Conservation (phyloP, 2,329 filamentous ascomycete genomes). For the Hypoxylon sp. region DNA sequence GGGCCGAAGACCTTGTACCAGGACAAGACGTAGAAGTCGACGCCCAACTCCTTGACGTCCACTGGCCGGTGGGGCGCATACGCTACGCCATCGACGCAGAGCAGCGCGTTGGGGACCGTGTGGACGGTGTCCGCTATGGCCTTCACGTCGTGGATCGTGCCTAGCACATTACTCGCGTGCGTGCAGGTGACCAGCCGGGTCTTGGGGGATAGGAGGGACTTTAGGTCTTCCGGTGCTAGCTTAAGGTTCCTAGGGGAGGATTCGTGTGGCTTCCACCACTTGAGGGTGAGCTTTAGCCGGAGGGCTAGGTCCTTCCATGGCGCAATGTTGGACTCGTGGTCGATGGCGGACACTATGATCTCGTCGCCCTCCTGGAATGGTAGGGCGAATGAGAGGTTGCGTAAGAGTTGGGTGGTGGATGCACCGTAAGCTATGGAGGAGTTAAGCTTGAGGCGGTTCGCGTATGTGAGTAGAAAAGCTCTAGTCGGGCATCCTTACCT, state of each 20-base stretch:
- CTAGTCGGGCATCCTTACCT: constrained; percentile 55
- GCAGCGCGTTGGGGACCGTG: constrained; percentile 64
- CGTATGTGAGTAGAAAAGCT: background rate
- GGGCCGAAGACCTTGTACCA: constrained; percentile 90
- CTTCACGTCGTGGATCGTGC: constrained; percentile 43
- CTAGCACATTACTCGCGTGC: constrained; percentile 66
- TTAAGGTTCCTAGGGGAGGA: constrained; percentile 64
- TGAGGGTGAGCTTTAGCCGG: constrained; percentile 69
- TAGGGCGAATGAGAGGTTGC: constrained; percentile 73
- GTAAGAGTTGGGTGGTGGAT: constrained; percentile 81
- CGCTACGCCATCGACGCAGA: constrained; percentile 81
- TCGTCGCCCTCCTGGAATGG: constrained; percentile 69
- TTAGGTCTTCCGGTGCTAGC: constrained; percentile 68
- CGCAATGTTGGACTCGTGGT: constrained; percentile 83
- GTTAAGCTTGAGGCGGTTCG: background rate
- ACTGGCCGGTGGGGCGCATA: constrained; percentile 79
- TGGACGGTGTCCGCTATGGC: constrained; percentile 44
- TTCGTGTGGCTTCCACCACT: constrained; percentile 72
- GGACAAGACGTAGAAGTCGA: constrained; percentile 82
- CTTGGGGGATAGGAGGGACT: constrained; percentile 68
- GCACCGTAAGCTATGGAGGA: constrained; percentile 57
- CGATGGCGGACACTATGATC: constrained; percentile 76
- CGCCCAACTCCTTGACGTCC: constrained; percentile 74
- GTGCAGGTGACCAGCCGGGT: constrained; percentile 80
- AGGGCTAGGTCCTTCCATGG: constrained; percentile 78